These are phyloP conservation scores for Wickerhamomyces ciferrii DNA, from an alignment of 805 yeast genomes.

Conservation along the genomic window DNA sequence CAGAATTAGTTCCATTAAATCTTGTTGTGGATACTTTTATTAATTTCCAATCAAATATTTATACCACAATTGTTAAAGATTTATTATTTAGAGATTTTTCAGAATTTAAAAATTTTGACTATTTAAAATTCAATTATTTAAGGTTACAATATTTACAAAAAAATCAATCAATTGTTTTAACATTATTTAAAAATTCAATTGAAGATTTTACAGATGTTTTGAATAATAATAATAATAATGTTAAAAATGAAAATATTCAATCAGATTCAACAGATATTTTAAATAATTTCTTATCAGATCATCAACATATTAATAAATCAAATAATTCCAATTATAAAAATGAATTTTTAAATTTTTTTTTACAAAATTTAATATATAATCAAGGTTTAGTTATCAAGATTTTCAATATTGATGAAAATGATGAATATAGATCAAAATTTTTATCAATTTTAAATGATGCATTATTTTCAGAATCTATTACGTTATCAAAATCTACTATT, in stretches of 20 bases:
- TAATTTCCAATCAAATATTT: constrained; percentile 15
- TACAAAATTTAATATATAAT: constrained; percentile 13
- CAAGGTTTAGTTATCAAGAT: constrained; percentile 5
- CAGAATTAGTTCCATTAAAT: constrained; percentile 30
- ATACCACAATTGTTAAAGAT: constrained; percentile 14
- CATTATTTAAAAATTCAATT: constrained; percentile 9
- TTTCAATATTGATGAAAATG: background rate
- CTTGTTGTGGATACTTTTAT: constrained; percentile 27
- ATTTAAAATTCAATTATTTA: constrained; percentile 16
- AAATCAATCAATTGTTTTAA: constrained; percentile 13
- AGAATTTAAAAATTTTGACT: constrained; percentile 10
- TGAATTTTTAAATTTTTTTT: constrained; percentile 13
- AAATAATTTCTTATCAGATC: constrained; percentile 14
- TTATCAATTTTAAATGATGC: constrained; percentile 6
- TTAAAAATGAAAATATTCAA: constrained; percentile 12
- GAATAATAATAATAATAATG: constrained; percentile 1
- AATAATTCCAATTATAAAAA: constrained; percentile 5
- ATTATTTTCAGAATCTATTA: background rate
- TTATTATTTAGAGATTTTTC: constrained; percentile 16
- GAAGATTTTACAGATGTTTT: too few species aligned
- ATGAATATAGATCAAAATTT: background rate
- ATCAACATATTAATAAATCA: too few species aligned
- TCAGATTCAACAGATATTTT: constrained; percentile 21
- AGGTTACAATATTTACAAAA: constrained; percentile 14
- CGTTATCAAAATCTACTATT: background rate